Base-by-base conservation (phyloP, 179 eudicot genomes). In the Beta macrorhiza region DNA sequence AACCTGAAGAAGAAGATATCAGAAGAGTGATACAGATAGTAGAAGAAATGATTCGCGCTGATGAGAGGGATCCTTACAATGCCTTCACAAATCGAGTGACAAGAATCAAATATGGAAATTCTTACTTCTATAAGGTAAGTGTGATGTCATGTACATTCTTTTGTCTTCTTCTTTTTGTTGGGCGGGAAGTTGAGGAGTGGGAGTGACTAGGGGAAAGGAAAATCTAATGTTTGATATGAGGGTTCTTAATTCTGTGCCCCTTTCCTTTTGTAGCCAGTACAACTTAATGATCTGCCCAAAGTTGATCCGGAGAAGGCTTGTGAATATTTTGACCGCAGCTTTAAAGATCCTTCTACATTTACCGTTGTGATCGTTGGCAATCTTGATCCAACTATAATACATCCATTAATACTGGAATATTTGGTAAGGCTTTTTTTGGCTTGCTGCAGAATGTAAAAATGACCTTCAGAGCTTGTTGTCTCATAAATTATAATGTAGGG, bases 51-150 rank as follows among this genome's bases (percentile, higher is more conserved):
- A 87, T 93, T 72, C 90, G 81, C 45, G 97, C 98, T 59, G 90
- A 93, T 61, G 95, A 92, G 82, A 90, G 98, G 82, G 98, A 93
- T 85, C 98, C 98, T 80, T 88, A 86, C 80, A 89, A 88, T 82
- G 92, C 86, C 75, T 93, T 93, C 88, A 75, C 89, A 58, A 88
- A 93, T 74, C 89, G 97, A 56, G 87, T 91, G 79, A 87, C 93
- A 81, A 92, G 89, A 85, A 88, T 93, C 74, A 92, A 93, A 83
- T 93, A 87, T 83, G 98, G 98, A 62, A 86, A 88, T 79, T 89
- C 98, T 65, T 93, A 92, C 82, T 93, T 92, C 78, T 91, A 90
- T 61, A 88, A 90, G 92, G 98, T 93, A 85, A 29, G 68, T 57
- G 47, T 62, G 55, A 37, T 57, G 37, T 51, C 53, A 20, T 14